A percentile compares a stretch with the other conserved stretches of the same genome.
These are phyloP conservation scores for Wallacemonas sp. DNA, from an alignment of 208 protist species.

Conservation along the genomic window DNA sequence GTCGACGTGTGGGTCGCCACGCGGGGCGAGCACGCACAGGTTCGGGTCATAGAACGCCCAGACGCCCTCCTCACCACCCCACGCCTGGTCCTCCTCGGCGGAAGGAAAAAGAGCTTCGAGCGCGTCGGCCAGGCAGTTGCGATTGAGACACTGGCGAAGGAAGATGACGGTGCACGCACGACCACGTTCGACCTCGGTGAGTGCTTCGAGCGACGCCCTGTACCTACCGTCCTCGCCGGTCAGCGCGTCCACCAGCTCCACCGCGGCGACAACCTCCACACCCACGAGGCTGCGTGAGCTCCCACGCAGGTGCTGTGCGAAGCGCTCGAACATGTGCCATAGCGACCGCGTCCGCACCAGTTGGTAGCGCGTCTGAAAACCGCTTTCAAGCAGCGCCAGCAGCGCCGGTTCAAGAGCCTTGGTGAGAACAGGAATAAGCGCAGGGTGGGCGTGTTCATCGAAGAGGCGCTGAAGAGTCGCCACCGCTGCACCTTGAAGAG, in stretches of 20 bases:
- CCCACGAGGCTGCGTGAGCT: constrained; percentile 33
- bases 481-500: neutral
- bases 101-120: constrained; percentile 32
- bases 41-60: constrained; percentile 38
- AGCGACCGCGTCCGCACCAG: constrained; percentile 26
- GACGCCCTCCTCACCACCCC: constrained; percentile 18
- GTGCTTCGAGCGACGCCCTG: constrained; percentile 4
- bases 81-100: constrained; percentile 7
- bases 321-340: constrained; percentile 33
- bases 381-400: constrained; percentile 19
- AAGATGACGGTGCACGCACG: constrained; percentile 39
- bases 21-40: constrained; percentile 24
- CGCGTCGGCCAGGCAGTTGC: constrained; percentile 30
- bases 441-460: constrained; percentile 34
- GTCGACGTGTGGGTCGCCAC: constrained; percentile 12
- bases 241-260: constrained; percentile 39
- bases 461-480: constrained; percentile 16
- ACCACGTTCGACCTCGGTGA: constrained; percentile 32
- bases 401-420: constrained; percentile 28
- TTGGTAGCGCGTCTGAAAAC: constrained; percentile 28
- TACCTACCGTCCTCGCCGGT: constrained; percentile 25
- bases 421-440: constrained; percentile 25
- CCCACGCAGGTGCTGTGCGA: constrained; percentile 19
- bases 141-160: constrained; percentile 47
- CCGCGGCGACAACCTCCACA: constrained; percentile 18